Conservation (phyloP, 176 grass and related monocot genomes). For the bread wheat (Triticum aestivum) region IWGSC_CS_RefSeq_v2.1 NC_057811.1:441302091-441302590, state of each 20-base stretch:
- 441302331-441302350: neutral
- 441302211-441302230: slow-evolving; percentile 17
- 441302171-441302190: slow-evolving; percentile 70
- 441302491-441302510: neutral
- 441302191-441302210: neutral
- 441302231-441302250: neutral
- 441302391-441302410: neutral
- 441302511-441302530: too few relatives aligned
- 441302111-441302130: slow-evolving; percentile 69
- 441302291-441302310: slow-evolving; percentile 15
- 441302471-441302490: neutral
- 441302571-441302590: too few relatives aligned
- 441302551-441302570: too few relatives aligned
- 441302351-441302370: neutral
- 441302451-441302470: neutral
- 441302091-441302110: slow-evolving; percentile 68
- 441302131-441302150: slow-evolving; percentile 82
- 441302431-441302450: neutral
- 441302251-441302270: neutral
- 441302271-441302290: slow-evolving; percentile 1
- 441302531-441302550: too few relatives aligned
- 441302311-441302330: neutral
- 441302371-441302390: neutral
- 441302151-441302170: slow-evolving; percentile 84
- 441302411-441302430: neutral